phyloP scores from a whole-genome alignment of 345 rosid species.

The Mallotus nudiflorus region DNA sequence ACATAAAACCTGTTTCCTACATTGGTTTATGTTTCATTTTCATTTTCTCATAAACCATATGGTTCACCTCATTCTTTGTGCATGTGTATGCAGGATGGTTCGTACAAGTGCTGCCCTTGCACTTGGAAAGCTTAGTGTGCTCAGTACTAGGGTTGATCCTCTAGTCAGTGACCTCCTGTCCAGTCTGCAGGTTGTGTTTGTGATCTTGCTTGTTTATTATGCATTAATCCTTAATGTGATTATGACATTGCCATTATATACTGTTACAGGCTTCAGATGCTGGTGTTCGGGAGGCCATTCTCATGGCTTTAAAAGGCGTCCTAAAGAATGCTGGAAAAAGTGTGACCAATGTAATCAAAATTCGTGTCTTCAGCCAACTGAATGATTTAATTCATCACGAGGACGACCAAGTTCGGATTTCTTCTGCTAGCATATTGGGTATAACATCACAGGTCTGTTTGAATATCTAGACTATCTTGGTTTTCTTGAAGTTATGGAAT shows the following conservation, averaged over 20 bases:
- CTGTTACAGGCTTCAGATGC: conserved; percentile 64
- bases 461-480: conserved; percentile 2
- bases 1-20: background rate
- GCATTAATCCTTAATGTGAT: background rate
- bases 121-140: conserved; percentile 94
- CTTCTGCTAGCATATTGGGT: conserved; percentile 80
- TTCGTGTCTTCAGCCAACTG: conserved; percentile 51
- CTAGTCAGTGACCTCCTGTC: conserved; percentile 83
- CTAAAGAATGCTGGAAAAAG: conserved; percentile 89
- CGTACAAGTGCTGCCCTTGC: conserved; percentile 96
- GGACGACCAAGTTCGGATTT: conserved; percentile 84
- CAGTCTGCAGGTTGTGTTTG: conserved; percentile 68
- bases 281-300: conserved; percentile 84
- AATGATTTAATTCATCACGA: conserved; percentile 70
- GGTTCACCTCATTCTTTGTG: background rate
- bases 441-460: conserved; percentile 67
- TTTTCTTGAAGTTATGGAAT: background rate
- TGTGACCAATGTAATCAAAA: conserved; percentile 60
- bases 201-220: background rate
- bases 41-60: background rate
- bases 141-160: conserved; percentile 94
- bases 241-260: background rate
- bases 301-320: conserved; percentile 89
- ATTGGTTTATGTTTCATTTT: background rate
- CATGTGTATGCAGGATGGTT: conserved; percentile 60